These are phyloP conservation scores for Rhizopogon vinicolor DNA, from an alignment of 768 basidiomycete genomes.

Conservation along the genomic window DNA sequence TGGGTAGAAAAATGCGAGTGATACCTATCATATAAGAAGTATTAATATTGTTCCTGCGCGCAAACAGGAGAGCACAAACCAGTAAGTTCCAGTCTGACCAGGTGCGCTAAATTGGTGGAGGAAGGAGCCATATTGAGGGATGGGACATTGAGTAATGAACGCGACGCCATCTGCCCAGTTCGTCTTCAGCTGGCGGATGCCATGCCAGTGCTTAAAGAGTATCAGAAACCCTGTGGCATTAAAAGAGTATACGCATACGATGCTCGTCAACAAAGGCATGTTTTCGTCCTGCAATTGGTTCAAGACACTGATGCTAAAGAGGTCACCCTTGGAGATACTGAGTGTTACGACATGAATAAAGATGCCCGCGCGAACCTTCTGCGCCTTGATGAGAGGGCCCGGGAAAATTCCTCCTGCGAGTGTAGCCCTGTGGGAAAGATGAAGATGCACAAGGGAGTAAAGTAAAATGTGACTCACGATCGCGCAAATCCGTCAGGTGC, in stretches of 20 bases:
- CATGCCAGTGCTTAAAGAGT: slow-evolving; percentile 28
- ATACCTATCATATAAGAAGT: slow-evolving; percentile 19
- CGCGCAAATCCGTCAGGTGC: slow-evolving; percentile 46
- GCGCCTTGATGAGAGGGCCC: slow-evolving; percentile 41
- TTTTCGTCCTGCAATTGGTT: slow-evolving; percentile 26
- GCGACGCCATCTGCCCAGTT: slow-evolving; percentile 36
- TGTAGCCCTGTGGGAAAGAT: slow-evolving; percentile 27
- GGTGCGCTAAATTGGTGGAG: slow-evolving; percentile 35
- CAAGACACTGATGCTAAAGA: slow-evolving; percentile 33
- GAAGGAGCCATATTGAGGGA: slow-evolving; percentile 33
- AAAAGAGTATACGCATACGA: slow-evolving; percentile 23
- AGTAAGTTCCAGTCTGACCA: slow-evolving; percentile 41
- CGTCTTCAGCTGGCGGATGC: slow-evolving; percentile 26
- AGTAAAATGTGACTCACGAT: slow-evolving; percentile 22
- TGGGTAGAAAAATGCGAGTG: slow-evolving; percentile 38
- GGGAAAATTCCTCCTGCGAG: slow-evolving; percentile 45
- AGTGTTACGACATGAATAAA: not conserved
- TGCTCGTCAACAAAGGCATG: slow-evolving; percentile 31
- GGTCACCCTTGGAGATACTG: slow-evolving; percentile 19
- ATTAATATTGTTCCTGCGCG: not conserved
- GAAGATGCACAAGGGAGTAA: not conserved
- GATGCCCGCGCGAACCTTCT: slow-evolving; percentile 28
- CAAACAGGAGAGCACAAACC: slow-evolving; percentile 15
- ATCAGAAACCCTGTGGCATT: not conserved
- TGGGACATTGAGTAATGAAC: slow-evolving; percentile 44